These are phyloP conservation scores for Orbilia ellipsospora DNA, from an alignment of 2,329 filamentous ascomycete species.

Conservation along the genomic window DNA sequence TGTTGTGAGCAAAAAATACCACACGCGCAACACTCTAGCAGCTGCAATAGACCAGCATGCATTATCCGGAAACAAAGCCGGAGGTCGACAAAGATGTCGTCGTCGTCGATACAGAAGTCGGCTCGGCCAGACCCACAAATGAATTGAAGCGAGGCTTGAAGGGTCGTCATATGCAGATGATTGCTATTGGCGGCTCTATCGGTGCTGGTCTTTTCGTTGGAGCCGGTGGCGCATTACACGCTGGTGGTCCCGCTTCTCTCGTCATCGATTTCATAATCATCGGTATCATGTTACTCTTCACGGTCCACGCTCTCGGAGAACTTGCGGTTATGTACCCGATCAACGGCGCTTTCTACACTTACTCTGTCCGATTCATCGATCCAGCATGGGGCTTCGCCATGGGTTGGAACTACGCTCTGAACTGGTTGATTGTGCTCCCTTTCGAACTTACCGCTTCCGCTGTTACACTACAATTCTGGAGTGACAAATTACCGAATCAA, in stretches of 20 bases:
- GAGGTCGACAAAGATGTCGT: constrained; percentile 33
- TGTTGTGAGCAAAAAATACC: constrained; percentile 33
- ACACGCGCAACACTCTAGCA: constrained; percentile 34
- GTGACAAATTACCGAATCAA: constrained; percentile 65
- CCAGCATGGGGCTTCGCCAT: constrained; percentile 70
- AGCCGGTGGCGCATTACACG: constrained; percentile 68
- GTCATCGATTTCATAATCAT: constrained; percentile 67
- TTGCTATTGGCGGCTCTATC: constrained; percentile 72
- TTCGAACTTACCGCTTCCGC: constrained; percentile 69
- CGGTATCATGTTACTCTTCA: constrained; percentile 70
- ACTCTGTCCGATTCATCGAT: constrained; percentile 71
- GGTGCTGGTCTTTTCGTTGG: constrained; percentile 74
- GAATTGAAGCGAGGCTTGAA: constrained; percentile 67
- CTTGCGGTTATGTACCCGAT: constrained; percentile 72
- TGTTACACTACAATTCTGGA: constrained; percentile 69
- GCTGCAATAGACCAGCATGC: constrained; percentile 22
- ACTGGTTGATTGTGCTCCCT: constrained; percentile 67
- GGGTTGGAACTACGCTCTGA: constrained; percentile 68
- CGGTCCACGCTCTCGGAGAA: constrained; percentile 71
- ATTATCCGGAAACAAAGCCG: constrained; percentile 46
- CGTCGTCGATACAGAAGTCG: constrained; percentile 37
- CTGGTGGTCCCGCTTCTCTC: constrained; percentile 62
- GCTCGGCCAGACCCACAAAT: constrained; percentile 16
- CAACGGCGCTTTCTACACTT: constrained; percentile 73
- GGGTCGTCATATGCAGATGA: constrained; percentile 72